Base-by-base conservation (phyloP, 106 monocot genomes). In the Gastrodia elata region DNA sequence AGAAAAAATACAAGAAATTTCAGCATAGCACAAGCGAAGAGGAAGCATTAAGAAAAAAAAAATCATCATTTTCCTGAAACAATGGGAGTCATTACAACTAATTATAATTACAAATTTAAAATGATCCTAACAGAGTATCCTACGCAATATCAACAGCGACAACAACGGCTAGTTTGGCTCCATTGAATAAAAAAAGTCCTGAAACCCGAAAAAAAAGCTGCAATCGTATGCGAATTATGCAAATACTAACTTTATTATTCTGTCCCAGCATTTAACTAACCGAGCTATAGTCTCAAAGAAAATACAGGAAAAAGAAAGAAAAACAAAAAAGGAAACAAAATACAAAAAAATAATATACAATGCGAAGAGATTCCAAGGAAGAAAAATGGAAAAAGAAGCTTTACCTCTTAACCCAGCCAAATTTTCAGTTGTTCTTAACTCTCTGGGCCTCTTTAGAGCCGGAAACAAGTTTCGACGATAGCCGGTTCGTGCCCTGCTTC, bases 401-500 rank as follows among this genome's bases (percentile, higher is more conserved):
- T 52, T 52, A 22, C 52, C 52, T 52, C 52, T 52, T 5, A n/a
- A 4, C 7, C 48, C 48, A 48, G 20, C 20, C 48, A 48, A 52
- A n/a, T 52, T 6, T 22, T 52, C n/a, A n/a, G n/a, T 61, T 61
- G 30, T 61, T 15, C 61, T 61, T 3, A 38, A 67, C 16, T 67
- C 38, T 38, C 67, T 67, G 38, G 37, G n/a, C 37, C 38, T 36
- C 67, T 20, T 67, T 67, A 27, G 67, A 67, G 8, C 67, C 67
- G n/a, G 36, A 2, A 20, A 67, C 6, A 38, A 37, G 16, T 67
- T 67, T 67, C 5, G 37, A 35, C 0, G 67, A 67, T 20, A 38
- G 20, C 3, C 67, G 67, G 38, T 20, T 67, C 1, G 37, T 27
- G 6, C 20, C 67, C 32, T 86, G 80, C 67, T 95, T 87, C 76